Base-by-base conservation (phyloP, 192 early-diverging fungal species). In the Coemansia sp. region DNA sequence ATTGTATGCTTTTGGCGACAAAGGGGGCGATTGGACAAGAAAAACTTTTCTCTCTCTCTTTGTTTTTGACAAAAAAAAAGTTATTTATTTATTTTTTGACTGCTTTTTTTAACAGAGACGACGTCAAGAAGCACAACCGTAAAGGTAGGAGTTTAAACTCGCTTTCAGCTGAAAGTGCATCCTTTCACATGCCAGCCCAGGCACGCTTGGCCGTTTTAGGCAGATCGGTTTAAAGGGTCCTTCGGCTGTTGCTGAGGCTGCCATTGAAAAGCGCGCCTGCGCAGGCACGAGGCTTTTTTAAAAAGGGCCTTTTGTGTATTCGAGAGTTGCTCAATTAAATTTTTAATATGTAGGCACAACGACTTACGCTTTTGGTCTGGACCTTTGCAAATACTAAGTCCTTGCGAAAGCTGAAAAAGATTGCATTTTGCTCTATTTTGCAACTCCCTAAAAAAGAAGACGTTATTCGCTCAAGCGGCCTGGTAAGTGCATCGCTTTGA, bases 121-220 rank as follows among this genome's bases (percentile, higher is more conserved):
- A 39, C 23, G 23, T 26, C 23, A 26, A 26, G 23, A 26, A 26
- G 4, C 4, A 26, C 4, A 26, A 26, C 23, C 23, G 23, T 4
- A 26, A 26, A 26, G 23, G 23, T 26, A 26, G 23, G 23, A 26
- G 23, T 26, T 26, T 26, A 26, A 26, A 26, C 23, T 26, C 38
- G 23, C 52, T 54, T 54, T 54, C 52, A 54, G 52, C 52, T 54
- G 52, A 54, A 38, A 20, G 52, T 54, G 39, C 39, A 40, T 15
- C 39, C 39, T 40, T 40, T 40, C 39, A 40, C 39, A 40, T 40
- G 39, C 6, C 39, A 15, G 39, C 11, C 11, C 39, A 6, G 11
- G 39, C 39, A 14, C 1, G 6, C 11, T 40, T 40, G n/a, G 23
- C 23, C 23, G 23, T 26, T 26, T 26, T 26, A 26, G 23, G 23